Evolutionary conservation across 768 basidiomycete species (phyloP).

Genomic region (Hebeloma cylindrosporum): DNA sequence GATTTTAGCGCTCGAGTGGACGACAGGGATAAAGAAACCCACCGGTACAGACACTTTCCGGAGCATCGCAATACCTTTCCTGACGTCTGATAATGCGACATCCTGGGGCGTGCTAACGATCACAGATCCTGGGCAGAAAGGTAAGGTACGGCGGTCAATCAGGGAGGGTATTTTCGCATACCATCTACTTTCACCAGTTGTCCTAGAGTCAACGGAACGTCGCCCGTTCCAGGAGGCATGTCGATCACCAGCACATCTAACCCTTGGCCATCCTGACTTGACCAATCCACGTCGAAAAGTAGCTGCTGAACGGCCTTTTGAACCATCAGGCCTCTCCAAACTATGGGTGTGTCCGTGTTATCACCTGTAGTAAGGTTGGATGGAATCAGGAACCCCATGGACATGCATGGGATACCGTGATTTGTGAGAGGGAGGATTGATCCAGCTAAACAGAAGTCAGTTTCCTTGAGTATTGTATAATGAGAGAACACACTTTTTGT

Average conservation of each 20-base stretch:
- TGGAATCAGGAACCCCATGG: constrained; percentile 93
- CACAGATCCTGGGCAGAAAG: constrained; percentile 69
- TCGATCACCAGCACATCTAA: constrained; percentile 90
- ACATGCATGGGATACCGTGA: constrained; percentile 92
- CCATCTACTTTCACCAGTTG: constrained; percentile 24
- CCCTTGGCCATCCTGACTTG: constrained; percentile 42
- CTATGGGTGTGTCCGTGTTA: constrained; percentile 74
- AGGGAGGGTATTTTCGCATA: constrained; percentile 5
- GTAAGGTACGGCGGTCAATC: background rate
- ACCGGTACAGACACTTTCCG: constrained; percentile 87
- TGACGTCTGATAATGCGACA: constrained; percentile 86
- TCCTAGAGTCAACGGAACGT: constrained; percentile 86
- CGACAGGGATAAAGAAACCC: constrained; percentile 25
- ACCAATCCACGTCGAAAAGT: constrained; percentile 95
- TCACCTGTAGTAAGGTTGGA: constrained; percentile 32
- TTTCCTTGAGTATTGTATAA: background rate
- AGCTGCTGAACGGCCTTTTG: constrained; percentile 97
- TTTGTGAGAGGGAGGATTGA: constrained; percentile 81
- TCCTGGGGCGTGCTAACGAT: constrained; percentile 97
- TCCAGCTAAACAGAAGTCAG: constrained; percentile 55
- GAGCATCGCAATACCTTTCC: constrained; percentile 93
- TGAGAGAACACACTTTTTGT: constrained; percentile 54
- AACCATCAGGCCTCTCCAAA: constrained; percentile 98
- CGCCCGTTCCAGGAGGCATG: constrained; percentile 97
- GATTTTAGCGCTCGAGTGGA: background rate